Evolutionary conservation across 116 monocot species (phyloP).

Genomic region (Trichopus zeylanicus): DNA sequence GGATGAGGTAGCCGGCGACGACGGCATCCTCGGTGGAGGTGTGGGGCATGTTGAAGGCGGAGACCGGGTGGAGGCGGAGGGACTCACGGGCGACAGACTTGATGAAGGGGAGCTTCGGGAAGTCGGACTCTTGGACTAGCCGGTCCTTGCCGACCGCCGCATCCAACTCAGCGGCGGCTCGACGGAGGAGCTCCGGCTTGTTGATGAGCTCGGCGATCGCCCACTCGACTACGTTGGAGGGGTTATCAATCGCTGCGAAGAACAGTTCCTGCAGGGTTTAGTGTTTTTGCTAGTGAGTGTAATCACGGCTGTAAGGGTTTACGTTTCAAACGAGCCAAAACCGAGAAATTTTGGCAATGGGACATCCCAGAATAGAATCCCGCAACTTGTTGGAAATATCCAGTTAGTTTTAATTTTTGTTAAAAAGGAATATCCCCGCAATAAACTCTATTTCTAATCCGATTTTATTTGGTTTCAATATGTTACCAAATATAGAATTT

Average conservation of each 20-base stretch:
- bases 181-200: conserved; percentile 10
- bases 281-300: too few species aligned
- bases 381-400: too few species aligned
- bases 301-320: too few species aligned
- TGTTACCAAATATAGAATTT: too few species aligned
- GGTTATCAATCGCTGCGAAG: conserved; percentile 16
- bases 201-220: conserved; percentile 21
- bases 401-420: too few species aligned
- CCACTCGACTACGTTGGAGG: conserved; percentile 27
- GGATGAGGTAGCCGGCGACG: conserved; percentile 3
- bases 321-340: too few species aligned
- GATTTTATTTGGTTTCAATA: too few species aligned
- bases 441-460: too few species aligned
- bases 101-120: conserved; percentile 15
- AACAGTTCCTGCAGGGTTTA: conserved; percentile 28
- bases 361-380: too few species aligned
- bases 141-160: conserved; percentile 16
- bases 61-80: conserved; percentile 18
- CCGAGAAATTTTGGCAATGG: too few species aligned
- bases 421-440: too few species aligned
- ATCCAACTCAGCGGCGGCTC: conserved; percentile 18
- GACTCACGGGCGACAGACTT: conserved; percentile 16
- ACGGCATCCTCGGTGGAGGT: conserved; percentile 5
- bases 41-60: conserved; percentile 21
- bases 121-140: conserved; percentile 19